phyloP scores from a whole-genome alignment of 2,329 filamentous ascomycete genomes.

The Fusarium sp. region DNA sequence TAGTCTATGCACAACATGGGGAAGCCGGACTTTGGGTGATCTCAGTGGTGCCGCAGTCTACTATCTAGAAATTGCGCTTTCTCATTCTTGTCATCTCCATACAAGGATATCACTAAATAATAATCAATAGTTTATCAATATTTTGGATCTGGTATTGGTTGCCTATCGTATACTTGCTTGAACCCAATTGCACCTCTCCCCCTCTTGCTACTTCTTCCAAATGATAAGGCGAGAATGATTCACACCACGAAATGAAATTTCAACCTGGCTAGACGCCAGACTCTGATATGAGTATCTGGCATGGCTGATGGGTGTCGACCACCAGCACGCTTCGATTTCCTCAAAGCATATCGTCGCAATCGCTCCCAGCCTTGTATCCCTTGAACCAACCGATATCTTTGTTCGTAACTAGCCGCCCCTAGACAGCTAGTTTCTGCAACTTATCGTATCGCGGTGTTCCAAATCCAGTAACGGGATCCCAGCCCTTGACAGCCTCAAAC shows the following conservation, averaged over 20 bases:
- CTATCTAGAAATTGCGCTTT: background rate
- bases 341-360: background rate
- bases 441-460: conserved; percentile 59
- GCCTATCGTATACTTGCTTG: background rate
- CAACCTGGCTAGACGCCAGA: background rate
- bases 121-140: background rate
- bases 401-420: conserved; percentile 1
- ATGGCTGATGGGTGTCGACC: background rate
- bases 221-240: background rate
- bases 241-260: background rate
- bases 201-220: background rate
- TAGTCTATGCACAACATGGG: no score
- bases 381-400: background rate
- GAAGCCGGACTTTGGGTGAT: no score
- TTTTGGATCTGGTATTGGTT: background rate
- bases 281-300: background rate
- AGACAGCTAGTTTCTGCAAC: conserved; percentile 40
- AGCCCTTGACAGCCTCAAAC: conserved; percentile 48
- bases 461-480: conserved; percentile 56
- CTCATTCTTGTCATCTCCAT: background rate
- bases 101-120: background rate
- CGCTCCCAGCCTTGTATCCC: background rate
- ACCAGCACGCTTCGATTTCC: background rate
- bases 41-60: background rate
- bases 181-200: background rate